These are phyloP conservation scores for Mycena sanguinolenta DNA, from an alignment of 768 basidiomycete genomes.

Conservation along the genomic window DNA sequence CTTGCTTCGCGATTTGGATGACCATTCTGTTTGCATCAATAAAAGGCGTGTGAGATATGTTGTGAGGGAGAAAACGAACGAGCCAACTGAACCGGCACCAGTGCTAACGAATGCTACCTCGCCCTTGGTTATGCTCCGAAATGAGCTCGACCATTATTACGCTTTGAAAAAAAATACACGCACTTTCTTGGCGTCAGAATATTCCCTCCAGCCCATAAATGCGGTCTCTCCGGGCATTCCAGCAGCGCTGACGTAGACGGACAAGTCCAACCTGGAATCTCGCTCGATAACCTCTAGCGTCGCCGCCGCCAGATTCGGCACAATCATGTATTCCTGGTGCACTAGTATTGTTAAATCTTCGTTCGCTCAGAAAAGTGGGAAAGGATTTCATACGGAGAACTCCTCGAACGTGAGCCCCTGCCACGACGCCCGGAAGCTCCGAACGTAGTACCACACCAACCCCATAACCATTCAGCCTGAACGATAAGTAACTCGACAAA, in stretches of 20 bases:
- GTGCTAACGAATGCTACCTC: slow-evolving; percentile 56
- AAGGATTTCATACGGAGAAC: neutral
- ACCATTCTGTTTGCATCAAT: no score
- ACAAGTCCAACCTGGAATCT: slow-evolving; percentile 9
- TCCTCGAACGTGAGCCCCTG: slow-evolving; percentile 34
- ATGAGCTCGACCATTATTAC: neutral
- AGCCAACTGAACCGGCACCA: slow-evolving; percentile 66
- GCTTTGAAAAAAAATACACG: neutral
- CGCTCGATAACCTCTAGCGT: slow-evolving; percentile 7
- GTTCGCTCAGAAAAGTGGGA: no score
- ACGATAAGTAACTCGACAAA: slow-evolving; percentile 37
- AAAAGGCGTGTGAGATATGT: no score
- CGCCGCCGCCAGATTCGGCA: neutral
- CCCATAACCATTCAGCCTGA: slow-evolving; percentile 37
- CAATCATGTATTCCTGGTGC: slow-evolving; percentile 13
- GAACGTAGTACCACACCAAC: slow-evolving; percentile 43
- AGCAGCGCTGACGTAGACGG: neutral
- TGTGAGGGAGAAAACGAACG: slow-evolving; percentile 42
- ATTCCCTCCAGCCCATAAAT: slow-evolving; percentile 57
- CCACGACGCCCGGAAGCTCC: slow-evolving; percentile 36
- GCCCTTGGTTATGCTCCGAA: slow-evolving; percentile 49
- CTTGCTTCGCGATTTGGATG: no score
- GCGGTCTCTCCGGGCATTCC: slow-evolving; percentile 52
- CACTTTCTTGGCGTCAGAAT: slow-evolving; percentile 54
- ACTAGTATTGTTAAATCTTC: no score